These are phyloP conservation scores for Cladophialophora immunda DNA, from an alignment of 2,329 filamentous ascomycete species.

Conservation along the genomic window DNA sequence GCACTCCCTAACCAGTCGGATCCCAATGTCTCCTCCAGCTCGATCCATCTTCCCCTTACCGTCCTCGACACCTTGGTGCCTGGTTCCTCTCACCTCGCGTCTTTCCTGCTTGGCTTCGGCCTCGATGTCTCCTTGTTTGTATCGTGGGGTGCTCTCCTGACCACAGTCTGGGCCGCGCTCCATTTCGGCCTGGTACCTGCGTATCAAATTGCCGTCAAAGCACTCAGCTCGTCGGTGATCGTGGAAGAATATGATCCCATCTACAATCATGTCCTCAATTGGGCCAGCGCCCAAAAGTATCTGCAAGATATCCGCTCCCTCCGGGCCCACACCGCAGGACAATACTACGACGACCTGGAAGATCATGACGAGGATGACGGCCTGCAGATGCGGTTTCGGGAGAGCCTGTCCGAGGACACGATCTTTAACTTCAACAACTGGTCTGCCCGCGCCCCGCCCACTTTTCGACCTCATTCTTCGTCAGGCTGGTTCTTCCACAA, in stretches of 20 bases:
- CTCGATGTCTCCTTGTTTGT: conserved; percentile 60
- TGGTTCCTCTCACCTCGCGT: conserved; percentile 59
- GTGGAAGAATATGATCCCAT: conserved; percentile 67
- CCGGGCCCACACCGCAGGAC: conserved; percentile 62
- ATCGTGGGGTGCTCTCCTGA: conserved; percentile 52
- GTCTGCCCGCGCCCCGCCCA: conserved; percentile 57
- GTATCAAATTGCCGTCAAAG: conserved; percentile 44
- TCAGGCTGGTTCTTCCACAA: conserved; percentile 54
- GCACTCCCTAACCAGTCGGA: conserved; percentile 9
- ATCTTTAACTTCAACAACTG: conserved; percentile 62
- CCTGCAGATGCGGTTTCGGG: conserved; percentile 7
- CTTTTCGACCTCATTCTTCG: conserved; percentile 60
- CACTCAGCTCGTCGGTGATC: conserved; percentile 57
- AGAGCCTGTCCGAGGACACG: conserved; percentile 49
- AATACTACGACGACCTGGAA: conserved; percentile 48
- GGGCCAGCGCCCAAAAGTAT: conserved; percentile 63
- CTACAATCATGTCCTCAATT: conserved; percentile 67
- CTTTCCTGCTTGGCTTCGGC: conserved; percentile 54
- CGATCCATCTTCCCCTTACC: conserved; percentile 53
- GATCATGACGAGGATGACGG: conserved; percentile 46
- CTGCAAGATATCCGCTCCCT: conserved; percentile 63
- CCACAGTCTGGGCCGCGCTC: conserved; percentile 50
- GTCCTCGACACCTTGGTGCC: conserved; percentile 61
- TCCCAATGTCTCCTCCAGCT: conserved; percentile 3
- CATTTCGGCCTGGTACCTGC: conserved; percentile 48